These are phyloP conservation scores for Cystoisospora suis DNA, from an alignment of 169 alveolate species.

Conservation along the genomic window DNA sequence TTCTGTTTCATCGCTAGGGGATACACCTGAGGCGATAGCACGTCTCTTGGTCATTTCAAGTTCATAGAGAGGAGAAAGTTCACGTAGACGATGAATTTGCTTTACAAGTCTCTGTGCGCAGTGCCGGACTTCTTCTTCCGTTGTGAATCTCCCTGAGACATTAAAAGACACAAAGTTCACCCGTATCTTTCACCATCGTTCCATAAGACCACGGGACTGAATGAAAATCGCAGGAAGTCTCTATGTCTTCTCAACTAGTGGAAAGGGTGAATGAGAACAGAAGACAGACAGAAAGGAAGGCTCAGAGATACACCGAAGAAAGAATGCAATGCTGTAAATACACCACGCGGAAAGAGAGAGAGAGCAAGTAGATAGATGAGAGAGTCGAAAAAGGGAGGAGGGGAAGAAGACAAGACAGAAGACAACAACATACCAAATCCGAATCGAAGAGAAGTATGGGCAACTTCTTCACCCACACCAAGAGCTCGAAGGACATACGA, in stretches of 20 bases:
- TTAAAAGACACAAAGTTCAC: not conserved
- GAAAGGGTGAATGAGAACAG: too few relatives aligned
- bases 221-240: too few relatives aligned
- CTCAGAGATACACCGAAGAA: not conserved
- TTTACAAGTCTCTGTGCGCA: slow-evolving; percentile 79
- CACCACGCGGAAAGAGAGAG: not conserved
- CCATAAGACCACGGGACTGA: too few relatives aligned
- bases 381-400: not conserved
- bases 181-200: too few relatives aligned
- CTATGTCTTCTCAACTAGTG: too few relatives aligned
- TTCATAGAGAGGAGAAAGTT: slow-evolving; percentile 92
- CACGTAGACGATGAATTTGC: slow-evolving; percentile 85
- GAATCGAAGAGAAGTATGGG: slow-evolving; percentile 96
- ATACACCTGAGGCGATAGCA: not conserved
- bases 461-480: slow-evolving; percentile 96
- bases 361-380: not conserved
- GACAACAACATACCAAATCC: slow-evolving; percentile 87
- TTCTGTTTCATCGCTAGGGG: slow-evolving; percentile 11
- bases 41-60: slow-evolving; percentile 77
- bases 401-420: not conserved
- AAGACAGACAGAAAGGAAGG: too few relatives aligned
- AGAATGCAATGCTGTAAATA: not conserved
- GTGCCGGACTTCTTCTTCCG: slow-evolving; percentile 92
- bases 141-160: slow-evolving; percentile 87
- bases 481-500: slow-evolving; percentile 94